Percentiles rank a stretch among this genome's conserved stretches.
Conservation (phyloP, 2,329 filamentous ascomycete species). For the Trichoderma oligosporum region DNA sequence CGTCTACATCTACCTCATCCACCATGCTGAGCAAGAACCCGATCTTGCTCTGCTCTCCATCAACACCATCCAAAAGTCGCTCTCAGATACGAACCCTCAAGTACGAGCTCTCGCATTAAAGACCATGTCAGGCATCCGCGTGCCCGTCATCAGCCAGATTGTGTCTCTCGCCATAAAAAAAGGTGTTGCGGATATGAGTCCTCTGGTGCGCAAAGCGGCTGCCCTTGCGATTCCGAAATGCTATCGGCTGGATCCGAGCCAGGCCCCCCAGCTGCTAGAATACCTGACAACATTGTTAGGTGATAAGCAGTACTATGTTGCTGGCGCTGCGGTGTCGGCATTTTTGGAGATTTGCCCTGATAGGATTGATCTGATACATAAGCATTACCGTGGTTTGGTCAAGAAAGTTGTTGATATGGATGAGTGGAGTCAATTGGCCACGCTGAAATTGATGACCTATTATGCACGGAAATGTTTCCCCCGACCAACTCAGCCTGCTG, state of each 20-base stretch:
- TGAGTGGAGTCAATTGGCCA: conserved; percentile 91
- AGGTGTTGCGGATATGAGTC: conserved; percentile 89
- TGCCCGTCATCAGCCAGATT: conserved; percentile 96
- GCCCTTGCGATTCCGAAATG: conserved; percentile 95
- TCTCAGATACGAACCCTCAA: conserved; percentile 87
- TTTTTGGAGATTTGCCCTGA: conserved; percentile 89
- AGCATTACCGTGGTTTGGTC: conserved; percentile 79
- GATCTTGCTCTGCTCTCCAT: conserved; percentile 94
- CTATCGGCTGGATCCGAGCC: conserved; percentile 82
- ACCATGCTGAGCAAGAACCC: conserved; percentile 93
- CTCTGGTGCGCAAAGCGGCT: conserved; percentile 86
- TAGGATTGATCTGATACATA: conserved; percentile 81
- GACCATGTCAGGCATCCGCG: conserved; percentile 96
- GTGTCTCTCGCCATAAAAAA: conserved; percentile 95
- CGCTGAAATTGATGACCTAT: conserved; percentile 72
- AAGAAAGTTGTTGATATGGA: conserved; percentile 98
- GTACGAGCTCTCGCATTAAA: conserved; percentile 87
- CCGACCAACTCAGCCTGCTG: conserved; percentile 55
- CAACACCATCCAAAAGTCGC: conserved; percentile 97
- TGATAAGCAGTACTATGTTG: conserved; percentile 95
- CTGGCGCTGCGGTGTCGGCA: conserved; percentile 83
- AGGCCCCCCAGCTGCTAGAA: conserved; percentile 78
- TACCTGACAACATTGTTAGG: conserved; percentile 74
- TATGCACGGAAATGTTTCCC: conserved; percentile 91
- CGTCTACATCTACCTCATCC: conserved; percentile 96